Evolutionary conservation across 2,329 filamentous ascomycete genomes (phyloP), one percentile per base, ranked within the genome.

Genomic region (Calonectria pauciramosa): DNA sequence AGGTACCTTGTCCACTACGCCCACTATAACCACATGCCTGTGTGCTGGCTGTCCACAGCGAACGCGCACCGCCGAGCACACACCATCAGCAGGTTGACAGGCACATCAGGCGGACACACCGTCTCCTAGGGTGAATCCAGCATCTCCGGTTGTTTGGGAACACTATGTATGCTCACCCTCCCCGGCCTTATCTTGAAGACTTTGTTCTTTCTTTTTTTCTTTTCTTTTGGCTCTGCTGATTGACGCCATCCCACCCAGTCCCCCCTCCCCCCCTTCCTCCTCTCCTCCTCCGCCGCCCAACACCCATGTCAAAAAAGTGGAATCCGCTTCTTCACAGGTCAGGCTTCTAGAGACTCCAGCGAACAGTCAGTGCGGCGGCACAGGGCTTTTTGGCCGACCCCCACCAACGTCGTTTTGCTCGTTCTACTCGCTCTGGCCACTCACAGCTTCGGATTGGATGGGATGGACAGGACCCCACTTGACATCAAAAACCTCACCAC

Each of bases 401-500:
- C 71, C 66, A 70, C 60, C 34, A 54, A 6, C 3, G 30, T 44
- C 60, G 60, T 32, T 47, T 14, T 64, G 60, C 60, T 64, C 59
- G 59, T 44, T 41, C 59, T 64, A 36, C 59, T 64, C 60, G 36
- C 38, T 51, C 38, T 23, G 52, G 60, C 71, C 71, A 66, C 28
- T 70, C 34, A 73, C 49, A 59, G 41, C 28, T 23, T 28, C 59
- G 38, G 66, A 65, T 51, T 73, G 67, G 67, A 70, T 32, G 66
- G 30, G 49, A 60, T 41, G 51, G 23, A 52, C 59, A 30, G 49
- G 66, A 70, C 71, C 71, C 67, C 71, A 73, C 71, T 32, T 30
- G 41, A 64, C 68, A 64, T 70, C 56, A 70, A 73, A 70, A 73
- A 66, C 67, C 71, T 73, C 67, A 70, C 70, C 69, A 71, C 36